phyloP scores from a whole-genome alignment of 2,329 filamentous ascomycete genomes.

The Lachnellula arida region DNA sequence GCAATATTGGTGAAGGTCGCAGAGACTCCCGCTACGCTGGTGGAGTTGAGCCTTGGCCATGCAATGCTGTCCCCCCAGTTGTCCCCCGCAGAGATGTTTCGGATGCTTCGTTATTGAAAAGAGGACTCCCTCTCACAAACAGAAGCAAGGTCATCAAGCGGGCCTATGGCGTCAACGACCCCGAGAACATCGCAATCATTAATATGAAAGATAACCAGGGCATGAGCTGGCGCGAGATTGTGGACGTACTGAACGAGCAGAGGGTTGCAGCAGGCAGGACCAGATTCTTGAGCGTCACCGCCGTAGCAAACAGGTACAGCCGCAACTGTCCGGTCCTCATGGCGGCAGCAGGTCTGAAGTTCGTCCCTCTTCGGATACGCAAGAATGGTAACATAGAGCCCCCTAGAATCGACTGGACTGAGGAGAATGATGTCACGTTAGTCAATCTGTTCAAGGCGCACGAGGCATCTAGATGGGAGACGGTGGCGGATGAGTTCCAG shows the following conservation, averaged over 20 bases:
- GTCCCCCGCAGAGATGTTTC: conserved; percentile 15
- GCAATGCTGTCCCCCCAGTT: conserved; percentile 16
- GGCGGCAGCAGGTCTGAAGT: conserved; percentile 21
- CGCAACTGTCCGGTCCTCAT: conserved; percentile 31
- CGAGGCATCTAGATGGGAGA: conserved; percentile 22
- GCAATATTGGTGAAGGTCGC: conserved; percentile 5
- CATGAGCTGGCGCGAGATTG: conserved; percentile 22
- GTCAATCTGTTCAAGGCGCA: conserved; percentile 14
- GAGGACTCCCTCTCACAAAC: conserved; percentile 15
- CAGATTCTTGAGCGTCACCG: conserved; percentile 21
- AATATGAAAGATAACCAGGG: conserved; percentile 24
- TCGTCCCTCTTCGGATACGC: conserved; percentile 21
- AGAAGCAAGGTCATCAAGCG: conserved; percentile 20
- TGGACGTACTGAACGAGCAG: conserved; percentile 18
- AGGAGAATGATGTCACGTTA: conserved; percentile 18
- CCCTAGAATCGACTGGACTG: conserved; percentile 14
- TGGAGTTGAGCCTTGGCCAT: conserved; percentile 16
- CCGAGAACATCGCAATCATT: conserved; percentile 31
- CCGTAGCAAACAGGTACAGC: conserved; percentile 27
- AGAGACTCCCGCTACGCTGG: conserved; percentile 21
- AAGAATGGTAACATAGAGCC: conserved; percentile 1
- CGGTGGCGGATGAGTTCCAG: conserved; percentile 16
- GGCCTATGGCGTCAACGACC: conserved; percentile 29
- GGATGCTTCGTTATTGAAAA: conserved; percentile 25
- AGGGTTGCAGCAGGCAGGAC: conserved; percentile 16